Percentiles rank a stretch among this genome's conserved stretches.
Conservation (phyloP, 345 rosid species). For the Iberis pinnata region DNA sequence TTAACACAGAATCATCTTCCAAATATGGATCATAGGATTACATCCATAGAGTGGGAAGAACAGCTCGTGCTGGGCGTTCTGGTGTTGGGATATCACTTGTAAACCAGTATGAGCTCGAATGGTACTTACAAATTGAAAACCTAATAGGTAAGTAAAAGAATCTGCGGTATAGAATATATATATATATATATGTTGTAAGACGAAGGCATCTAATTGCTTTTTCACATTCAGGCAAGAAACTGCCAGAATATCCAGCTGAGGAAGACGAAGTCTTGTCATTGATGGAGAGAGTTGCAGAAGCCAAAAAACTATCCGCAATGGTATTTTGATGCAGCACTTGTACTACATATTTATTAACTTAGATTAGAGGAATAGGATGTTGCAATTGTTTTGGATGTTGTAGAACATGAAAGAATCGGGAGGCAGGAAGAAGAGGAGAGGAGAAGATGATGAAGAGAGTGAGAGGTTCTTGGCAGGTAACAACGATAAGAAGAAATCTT, state of each 20-base stretch:
- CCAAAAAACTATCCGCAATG: conserved; percentile 53
- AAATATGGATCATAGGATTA: conserved; percentile 51
- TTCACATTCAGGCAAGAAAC: conserved; percentile 54
- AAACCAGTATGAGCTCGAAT: conserved; percentile 84
- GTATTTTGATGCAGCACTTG: conserved; percentile 31
- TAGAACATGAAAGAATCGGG: conserved; percentile 59
- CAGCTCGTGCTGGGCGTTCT: conserved; percentile 96
- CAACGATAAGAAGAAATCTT: conserved; percentile 38
- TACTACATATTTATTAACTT: background rate
- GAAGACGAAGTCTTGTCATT: conserved; percentile 73
- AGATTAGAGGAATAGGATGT: background rate
- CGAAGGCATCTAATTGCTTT: conserved; percentile 10
- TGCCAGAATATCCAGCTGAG: conserved; percentile 61
- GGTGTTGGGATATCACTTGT: conserved; percentile 89
- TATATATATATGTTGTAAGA: no score
- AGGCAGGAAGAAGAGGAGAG: conserved; percentile 41
- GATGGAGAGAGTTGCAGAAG: conserved; percentile 58
- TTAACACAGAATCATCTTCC: conserved; percentile 9
- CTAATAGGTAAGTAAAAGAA: conserved; percentile 56
- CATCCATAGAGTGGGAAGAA: conserved; percentile 83
- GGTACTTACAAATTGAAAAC: conserved; percentile 83
- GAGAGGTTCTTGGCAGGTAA: conserved; percentile 42
- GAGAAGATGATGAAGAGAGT: conserved; percentile 54
- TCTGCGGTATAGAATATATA: no score
- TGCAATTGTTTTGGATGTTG: conserved; percentile 10